Evolutionary conservation across 2,329 filamentous ascomycete genomes (phyloP).

Genomic region (Penicillium sp.): DNA sequence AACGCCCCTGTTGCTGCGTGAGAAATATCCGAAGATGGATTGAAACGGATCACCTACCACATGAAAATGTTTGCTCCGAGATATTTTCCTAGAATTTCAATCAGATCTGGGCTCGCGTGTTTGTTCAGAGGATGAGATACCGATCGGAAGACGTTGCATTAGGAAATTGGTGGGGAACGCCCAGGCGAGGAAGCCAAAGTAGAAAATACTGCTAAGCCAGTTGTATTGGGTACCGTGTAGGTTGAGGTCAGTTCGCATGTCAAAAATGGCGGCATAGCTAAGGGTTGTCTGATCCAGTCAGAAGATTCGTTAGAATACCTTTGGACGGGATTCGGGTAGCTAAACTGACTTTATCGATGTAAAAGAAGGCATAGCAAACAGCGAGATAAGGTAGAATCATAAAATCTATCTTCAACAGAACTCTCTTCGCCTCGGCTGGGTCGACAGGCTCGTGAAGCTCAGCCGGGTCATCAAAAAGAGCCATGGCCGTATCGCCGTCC

Average conservation of each 20-base stretch:
- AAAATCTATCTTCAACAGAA: conserved; percentile 54
- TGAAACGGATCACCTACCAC: conserved; percentile 34
- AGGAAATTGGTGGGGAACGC: conserved; percentile 53
- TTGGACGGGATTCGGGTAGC: too few relatives aligned
- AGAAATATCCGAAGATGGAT: neutral
- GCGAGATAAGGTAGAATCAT: conserved; percentile 56
- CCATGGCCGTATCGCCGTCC: conserved; percentile 49
- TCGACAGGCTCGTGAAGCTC: conserved; percentile 47
- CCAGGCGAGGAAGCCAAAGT: conserved; percentile 53
- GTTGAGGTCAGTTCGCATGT: conserved; percentile 54
- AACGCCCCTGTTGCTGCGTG: conserved; percentile 34
- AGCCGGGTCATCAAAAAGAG: conserved; percentile 46
- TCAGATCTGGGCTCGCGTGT: neutral
- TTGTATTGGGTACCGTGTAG: conserved; percentile 56
- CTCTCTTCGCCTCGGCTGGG: conserved; percentile 43
- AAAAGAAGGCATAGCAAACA: conserved; percentile 52
- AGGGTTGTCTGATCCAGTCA: conserved; percentile 46
- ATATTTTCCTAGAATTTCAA: conserved; percentile 42
- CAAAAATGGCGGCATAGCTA: conserved; percentile 61
- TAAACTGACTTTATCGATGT: conserved; percentile 41
- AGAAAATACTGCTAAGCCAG: conserved; percentile 53
- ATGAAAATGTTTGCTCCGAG: conserved; percentile 55
- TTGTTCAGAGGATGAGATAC: conserved; percentile 18
- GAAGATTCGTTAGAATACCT: neutral
- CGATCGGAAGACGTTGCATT: conserved; percentile 50